Evolutionary conservation across 306 rosid genomes (phyloP).

Genomic region (Vachellia pachyceras): DNA sequence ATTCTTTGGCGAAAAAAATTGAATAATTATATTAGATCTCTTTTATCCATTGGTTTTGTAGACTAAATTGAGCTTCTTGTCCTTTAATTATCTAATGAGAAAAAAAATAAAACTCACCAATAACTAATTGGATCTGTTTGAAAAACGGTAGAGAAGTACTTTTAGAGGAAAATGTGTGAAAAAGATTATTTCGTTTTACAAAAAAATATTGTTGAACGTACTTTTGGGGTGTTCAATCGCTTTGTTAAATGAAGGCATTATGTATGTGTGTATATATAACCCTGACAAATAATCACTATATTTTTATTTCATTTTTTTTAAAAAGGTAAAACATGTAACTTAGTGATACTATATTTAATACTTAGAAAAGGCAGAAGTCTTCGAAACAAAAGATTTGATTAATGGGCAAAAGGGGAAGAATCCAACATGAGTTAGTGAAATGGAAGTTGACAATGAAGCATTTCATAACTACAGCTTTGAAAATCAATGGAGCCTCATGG

Average conservation of each 20-base stretch:
- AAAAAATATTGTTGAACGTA: too few relatives aligned
- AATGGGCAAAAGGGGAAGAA: slow-evolving; percentile 30
- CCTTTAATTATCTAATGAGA: background rate
- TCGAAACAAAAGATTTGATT: background rate
- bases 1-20: too few relatives aligned
- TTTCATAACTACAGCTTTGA: background rate
- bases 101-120: too few relatives aligned
- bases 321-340: background rate
- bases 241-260: too few relatives aligned
- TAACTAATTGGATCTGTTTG: too few relatives aligned
- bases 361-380: background rate
- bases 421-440: slow-evolving; percentile 4
- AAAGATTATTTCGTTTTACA: too few relatives aligned
- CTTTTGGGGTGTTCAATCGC: too few relatives aligned
- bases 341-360: background rate
- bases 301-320: background rate
- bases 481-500: background rate
- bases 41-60: background rate
- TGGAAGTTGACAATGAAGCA: slow-evolving; percentile 27
- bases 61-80: background rate
- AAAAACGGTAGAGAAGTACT: too few relatives aligned
- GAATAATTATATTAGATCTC: background rate
- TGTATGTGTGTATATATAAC: too few relatives aligned
- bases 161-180: too few relatives aligned
- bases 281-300: background rate